Conservation (phyloP, 1,139 yeast genomes). For the Magnusiomyces paraingens region DNA sequence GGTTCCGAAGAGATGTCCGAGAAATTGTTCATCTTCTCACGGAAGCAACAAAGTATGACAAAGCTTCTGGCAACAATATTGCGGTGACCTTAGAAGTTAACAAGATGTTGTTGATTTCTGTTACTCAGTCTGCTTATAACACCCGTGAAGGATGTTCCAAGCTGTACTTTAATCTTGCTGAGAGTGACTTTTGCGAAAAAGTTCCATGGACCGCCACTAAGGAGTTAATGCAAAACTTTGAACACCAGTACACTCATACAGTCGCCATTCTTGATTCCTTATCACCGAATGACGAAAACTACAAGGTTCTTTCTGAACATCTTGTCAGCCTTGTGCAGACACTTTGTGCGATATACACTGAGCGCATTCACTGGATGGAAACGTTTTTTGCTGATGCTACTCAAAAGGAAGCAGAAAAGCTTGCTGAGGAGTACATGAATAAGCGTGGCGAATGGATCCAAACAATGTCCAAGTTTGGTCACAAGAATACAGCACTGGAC, state of each 20-base stretch:
- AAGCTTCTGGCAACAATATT: conserved; percentile 5
- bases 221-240: conserved; percentile 23
- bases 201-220: conserved; percentile 33
- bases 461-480: conserved; percentile 43
- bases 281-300: conserved; percentile 13
- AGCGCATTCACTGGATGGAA: conserved; percentile 25
- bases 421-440: conserved; percentile 23
- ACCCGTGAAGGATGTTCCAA: conserved; percentile 20
- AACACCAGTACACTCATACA: conserved; percentile 23
- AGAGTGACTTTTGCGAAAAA: conserved; percentile 16
- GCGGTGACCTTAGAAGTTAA: conserved; percentile 26
- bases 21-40: conserved; percentile 18
- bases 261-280: conserved; percentile 17
- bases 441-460: conserved; percentile 47
- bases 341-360: conserved; percentile 28
- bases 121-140: conserved; percentile 26
- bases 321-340: conserved; percentile 28
- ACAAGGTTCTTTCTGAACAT: conserved; percentile 20
- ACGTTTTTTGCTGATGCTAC: conserved; percentile 7
- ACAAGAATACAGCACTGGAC: conserved; percentile 49
- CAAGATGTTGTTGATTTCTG: conserved; percentile 24
- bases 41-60: conserved; percentile 16
- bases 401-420: conserved; percentile 19
- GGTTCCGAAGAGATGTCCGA: conserved; percentile 24
- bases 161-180: conserved; percentile 21